Conservation (phyloP, 2,329 filamentous ascomycete genomes). For the Hymenoscyphus albidus region DNA sequence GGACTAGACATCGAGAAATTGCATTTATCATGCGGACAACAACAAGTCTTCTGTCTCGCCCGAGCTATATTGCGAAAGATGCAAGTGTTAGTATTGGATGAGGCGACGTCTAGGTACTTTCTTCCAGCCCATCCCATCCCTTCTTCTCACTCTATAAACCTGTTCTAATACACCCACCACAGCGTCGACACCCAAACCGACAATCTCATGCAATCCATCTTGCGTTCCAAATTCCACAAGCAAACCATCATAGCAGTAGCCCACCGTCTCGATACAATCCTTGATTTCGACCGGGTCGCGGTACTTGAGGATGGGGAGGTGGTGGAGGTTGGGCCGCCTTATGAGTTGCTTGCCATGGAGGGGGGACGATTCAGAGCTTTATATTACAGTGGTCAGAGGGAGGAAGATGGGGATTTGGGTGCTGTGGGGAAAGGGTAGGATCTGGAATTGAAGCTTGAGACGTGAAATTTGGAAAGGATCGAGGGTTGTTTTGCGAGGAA, state of each 20-base stretch:
- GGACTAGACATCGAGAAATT: background rate
- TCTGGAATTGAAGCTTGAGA: background rate
- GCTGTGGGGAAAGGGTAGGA: background rate
- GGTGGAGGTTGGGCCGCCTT: background rate
- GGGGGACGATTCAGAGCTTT: background rate
- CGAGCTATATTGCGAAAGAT: slow-evolving; percentile 25
- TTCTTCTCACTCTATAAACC: too few relatives aligned
- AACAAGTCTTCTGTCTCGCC: background rate
- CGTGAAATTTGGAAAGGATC: too few relatives aligned
- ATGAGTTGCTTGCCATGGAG: background rate
- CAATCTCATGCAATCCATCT: background rate
- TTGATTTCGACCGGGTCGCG: background rate
- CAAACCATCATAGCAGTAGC: slow-evolving; percentile 2
- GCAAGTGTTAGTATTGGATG: background rate
- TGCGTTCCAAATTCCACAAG: background rate
- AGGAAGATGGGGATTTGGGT: background rate
- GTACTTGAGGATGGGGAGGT: background rate
- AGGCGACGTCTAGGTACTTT: background rate
- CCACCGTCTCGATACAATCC: background rate
- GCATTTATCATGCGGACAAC: slow-evolving; percentile 55
- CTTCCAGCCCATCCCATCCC: too few relatives aligned
- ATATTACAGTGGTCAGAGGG: background rate
- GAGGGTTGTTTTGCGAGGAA: background rate
- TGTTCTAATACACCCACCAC: background rate
- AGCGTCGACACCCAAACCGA: background rate